Evolutionary conservation across 208 protist genomes (phyloP).

Genomic region (Crithidia bombi): DNA sequence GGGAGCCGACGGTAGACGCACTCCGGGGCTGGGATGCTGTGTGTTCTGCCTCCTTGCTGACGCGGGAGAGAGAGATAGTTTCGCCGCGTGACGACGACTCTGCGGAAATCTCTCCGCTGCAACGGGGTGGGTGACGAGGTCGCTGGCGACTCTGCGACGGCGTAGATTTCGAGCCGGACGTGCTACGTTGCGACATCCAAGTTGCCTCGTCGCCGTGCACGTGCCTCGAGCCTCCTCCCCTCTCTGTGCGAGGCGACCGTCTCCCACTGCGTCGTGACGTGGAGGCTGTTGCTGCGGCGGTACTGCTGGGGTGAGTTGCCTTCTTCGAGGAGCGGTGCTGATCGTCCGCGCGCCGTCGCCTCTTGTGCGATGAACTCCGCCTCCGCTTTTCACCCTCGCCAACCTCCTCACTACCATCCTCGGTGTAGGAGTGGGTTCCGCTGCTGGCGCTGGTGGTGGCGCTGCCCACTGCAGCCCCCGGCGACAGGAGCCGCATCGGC

Average conservation of each 20-base stretch:
- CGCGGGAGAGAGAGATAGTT: no score
- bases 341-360: neutral
- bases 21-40: neutral
- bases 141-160: neutral
- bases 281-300: neutral
- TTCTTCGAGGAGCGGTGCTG: neutral
- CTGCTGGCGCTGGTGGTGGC: slow-evolving; percentile 32
- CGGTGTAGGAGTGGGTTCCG: slow-evolving; percentile 13
- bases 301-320: slow-evolving; percentile 5
- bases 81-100: neutral
- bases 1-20: neutral
- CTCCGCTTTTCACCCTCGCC: neutral
- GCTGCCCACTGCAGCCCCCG: slow-evolving; percentile 1
- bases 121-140: neutral
- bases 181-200: neutral
- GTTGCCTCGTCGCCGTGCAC: neutral
- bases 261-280: slow-evolving; percentile 13
- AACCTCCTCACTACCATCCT: neutral
- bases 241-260: neutral
- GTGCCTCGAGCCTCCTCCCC: neutral
- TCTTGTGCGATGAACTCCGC: neutral
- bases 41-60: neutral
- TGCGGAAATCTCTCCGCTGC: neutral
- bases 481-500: neutral
- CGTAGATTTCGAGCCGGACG: neutral